phyloP scores from a whole-genome alignment of 139 green algal species.

The Yamagishiella unicocca region DNA sequence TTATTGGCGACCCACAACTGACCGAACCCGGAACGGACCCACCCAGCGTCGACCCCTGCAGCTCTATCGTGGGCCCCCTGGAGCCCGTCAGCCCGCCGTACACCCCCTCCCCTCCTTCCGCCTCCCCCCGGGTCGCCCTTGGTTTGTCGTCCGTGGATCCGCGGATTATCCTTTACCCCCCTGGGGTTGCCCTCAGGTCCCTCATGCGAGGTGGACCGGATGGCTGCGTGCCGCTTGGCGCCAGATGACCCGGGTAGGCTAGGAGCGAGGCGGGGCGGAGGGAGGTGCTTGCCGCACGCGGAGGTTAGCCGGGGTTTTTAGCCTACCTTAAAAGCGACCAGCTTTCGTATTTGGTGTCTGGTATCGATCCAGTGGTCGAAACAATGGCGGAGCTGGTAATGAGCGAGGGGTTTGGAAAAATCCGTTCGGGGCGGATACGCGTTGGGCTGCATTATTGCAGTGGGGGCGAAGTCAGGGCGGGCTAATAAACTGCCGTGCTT shows the following conservation, averaged over 20 bases:
- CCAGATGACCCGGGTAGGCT: slow-evolving; percentile 20
- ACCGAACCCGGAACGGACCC: too few species aligned
- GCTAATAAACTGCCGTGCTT: too few species aligned
- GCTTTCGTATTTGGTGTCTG: too few species aligned
- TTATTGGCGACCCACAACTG: too few species aligned
- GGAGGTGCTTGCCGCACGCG: background rate
- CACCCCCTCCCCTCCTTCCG: background rate
- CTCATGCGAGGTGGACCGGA: slow-evolving; percentile 15
- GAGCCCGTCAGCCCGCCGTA: background rate
- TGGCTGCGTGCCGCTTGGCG: slow-evolving; percentile 12
- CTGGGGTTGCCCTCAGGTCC: background rate
- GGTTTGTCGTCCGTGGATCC: background rate
- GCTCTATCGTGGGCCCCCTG: too few species aligned
- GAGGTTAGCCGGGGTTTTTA: background rate
- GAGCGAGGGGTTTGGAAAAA: background rate
- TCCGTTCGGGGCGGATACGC: too few species aligned
- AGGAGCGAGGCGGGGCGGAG: background rate
- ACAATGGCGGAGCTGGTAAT: background rate
- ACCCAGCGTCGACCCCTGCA: too few species aligned
- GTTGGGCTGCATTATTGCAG: too few species aligned
- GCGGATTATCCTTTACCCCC: background rate
- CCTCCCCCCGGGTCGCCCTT: background rate
- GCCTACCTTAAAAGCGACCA: too few species aligned
- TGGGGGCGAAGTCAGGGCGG: too few species aligned
- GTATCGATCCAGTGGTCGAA: background rate